These are phyloP conservation scores for Sarocladiaceae sp. DNA, from an alignment of 2,329 filamentous ascomycete genomes.

Conservation along the genomic window DNA sequence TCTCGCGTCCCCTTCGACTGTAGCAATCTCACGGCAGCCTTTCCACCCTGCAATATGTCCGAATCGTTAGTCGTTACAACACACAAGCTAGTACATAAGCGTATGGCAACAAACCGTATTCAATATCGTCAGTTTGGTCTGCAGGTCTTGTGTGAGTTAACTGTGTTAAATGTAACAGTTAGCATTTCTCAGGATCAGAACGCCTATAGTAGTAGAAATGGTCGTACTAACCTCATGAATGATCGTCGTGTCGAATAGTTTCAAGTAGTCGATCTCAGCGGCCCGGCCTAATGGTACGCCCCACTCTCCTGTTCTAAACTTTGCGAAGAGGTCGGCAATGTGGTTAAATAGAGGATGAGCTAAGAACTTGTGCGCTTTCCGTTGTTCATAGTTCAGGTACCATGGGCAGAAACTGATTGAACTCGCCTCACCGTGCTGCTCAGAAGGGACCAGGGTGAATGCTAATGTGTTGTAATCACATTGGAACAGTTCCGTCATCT, in stretches of 20 bases:
- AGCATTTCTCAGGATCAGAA: no score
- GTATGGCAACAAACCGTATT: not conserved
- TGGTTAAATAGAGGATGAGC: not conserved
- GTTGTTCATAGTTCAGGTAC: not conserved
- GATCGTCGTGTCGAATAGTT: not conserved
- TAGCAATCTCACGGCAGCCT: not conserved
- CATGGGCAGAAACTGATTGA: not conserved
- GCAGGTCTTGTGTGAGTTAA: not conserved
- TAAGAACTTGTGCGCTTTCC: not conserved
- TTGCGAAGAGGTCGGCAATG: not conserved
- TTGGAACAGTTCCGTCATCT: not conserved
- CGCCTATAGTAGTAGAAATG: no score
- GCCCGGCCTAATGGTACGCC: not conserved
- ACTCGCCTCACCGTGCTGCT: not conserved
- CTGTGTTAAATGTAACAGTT: no score
- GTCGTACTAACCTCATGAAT: not conserved
- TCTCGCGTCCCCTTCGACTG: not conserved
- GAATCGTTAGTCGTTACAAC: not conserved
- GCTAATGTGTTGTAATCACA: not conserved
- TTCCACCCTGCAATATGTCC: not conserved
- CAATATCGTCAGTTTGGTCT: not conserved
- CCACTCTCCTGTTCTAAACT: not conserved
- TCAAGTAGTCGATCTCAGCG: not conserved
- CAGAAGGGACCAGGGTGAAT: not conserved
- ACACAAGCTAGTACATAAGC: not conserved